Evolutionary conservation across 306 rosid genomes (phyloP).

Genomic region (Malus orientalis): DNA sequence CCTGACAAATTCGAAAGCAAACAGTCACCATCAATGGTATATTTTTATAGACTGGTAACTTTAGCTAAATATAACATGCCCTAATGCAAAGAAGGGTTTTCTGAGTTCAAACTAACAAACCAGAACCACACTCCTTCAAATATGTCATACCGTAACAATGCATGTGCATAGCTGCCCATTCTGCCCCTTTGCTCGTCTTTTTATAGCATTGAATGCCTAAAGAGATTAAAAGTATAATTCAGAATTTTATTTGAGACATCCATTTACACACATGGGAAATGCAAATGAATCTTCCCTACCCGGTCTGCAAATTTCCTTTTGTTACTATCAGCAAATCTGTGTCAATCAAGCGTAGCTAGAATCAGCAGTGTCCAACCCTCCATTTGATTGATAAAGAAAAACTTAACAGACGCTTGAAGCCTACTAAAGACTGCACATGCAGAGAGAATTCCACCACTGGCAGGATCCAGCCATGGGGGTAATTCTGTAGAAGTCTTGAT

Average conservation of each 20-base stretch:
- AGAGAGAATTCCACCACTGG: constrained; percentile 8
- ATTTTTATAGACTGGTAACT: neutral
- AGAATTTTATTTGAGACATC: constrained; percentile 5
- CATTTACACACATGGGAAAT: neutral
- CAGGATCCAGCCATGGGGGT: neutral
- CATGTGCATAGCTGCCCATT: constrained; percentile 48
- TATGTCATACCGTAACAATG: constrained; percentile 59
- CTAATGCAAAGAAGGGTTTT: neutral
- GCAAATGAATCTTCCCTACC: constrained; percentile 34
- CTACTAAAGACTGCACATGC: constrained; percentile 11
- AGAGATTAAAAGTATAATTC: constrained; percentile 11
- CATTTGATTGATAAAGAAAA: constrained; percentile 15
- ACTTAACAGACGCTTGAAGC: neutral
- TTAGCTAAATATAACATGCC: neutral
- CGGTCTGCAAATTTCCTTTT: constrained; percentile 58
- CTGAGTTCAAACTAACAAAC: constrained; percentile 3
- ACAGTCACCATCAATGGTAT: neutral
- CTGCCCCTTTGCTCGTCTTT: constrained; percentile 38
- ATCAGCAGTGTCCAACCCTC: constrained; percentile 33
- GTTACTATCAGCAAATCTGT: constrained; percentile 48
- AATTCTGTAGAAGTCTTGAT: neutral
- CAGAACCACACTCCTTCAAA: neutral
- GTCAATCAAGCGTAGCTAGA: constrained; percentile 28
- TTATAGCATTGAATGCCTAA: constrained; percentile 64
- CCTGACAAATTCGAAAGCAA: constrained; percentile 47